Evolutionary conservation across 805 yeast species (phyloP), one percentile per base, ranked within the genome.

Genomic region (Cyberlindnera xylosilytica): DNA sequence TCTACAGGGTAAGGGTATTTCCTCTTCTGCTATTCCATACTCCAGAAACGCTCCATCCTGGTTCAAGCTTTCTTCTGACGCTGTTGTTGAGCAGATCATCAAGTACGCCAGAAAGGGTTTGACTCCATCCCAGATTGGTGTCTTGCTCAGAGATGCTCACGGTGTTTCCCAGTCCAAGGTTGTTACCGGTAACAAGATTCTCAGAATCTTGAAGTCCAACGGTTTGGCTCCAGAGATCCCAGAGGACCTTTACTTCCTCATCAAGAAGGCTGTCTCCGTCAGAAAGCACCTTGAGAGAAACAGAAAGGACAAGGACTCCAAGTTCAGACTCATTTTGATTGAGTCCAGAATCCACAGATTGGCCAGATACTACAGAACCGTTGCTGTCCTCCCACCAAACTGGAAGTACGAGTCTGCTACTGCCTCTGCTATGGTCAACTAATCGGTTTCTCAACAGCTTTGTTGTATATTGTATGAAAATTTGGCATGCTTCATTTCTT

Each of bases 371-470:
- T 93, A 93, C 97, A 91, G 97, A 88, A 87, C 97, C 66, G 96
- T 88, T 66, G 80, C 96, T 69, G 98, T 93, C 66, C 84, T 93
- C 70, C 99, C 99, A 66, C 98, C 99, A 73, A 90, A 86, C 93
- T 93, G 99, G 99, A 93, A 93, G 81, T 93, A 87, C 95, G 99
- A 93, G 82, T 91, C 99, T 63, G 96, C 99, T 71, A 93, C 99
- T 70, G 99, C 99, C 70, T 93, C 99, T 67, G 95, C 99, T 75
- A 83, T 93, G 76, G 99, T 93, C 69, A 91, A 91, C 87, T 93
- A 89, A 76, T 69, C 66, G 64, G 54, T 50, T 46, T 40, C 50
- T 43, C 50, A 22, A 26, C n/a, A 5, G 34, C 35, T 34, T 38
- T 44, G 36, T 28, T 47, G 45, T 45, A 24, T 36, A 23, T 33